Conservation (phyloP, 257 asterid species). For the Lavandula angustifolia region DNA sequence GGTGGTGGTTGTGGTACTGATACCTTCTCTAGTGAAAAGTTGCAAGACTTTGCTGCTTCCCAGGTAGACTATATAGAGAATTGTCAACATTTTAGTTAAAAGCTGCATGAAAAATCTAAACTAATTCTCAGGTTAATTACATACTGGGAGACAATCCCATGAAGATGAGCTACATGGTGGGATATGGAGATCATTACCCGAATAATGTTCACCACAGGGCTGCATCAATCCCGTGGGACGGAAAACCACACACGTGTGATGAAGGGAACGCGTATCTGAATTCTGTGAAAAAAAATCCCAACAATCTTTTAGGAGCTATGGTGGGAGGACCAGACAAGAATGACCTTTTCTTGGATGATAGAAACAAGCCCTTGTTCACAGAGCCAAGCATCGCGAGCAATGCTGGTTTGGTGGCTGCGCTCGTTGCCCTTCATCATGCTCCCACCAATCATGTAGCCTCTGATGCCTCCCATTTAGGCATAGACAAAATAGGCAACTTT, state of each 20-base stretch:
- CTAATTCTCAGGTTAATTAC: constrained; percentile 47
- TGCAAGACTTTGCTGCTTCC: constrained; percentile 47
- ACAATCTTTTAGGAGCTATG: constrained; percentile 52
- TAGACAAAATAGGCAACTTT: constrained; percentile 52
- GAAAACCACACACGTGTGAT: constrained; percentile 34
- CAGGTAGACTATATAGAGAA: constrained; percentile 38
- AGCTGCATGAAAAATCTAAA: neutral
- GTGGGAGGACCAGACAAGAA: constrained; percentile 57
- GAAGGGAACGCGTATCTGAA: constrained; percentile 48
- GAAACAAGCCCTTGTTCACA: constrained; percentile 46
- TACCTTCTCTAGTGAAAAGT: constrained; percentile 33
- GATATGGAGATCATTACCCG: constrained; percentile 49
- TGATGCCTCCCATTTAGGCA: constrained; percentile 41
- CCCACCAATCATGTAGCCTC: constrained; percentile 26
- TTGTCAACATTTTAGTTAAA: too few species aligned
- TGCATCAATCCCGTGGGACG: constrained; percentile 60
- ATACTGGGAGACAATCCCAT: constrained; percentile 64
- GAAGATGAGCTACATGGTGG: constrained; percentile 61
- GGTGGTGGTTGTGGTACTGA: constrained; percentile 37
- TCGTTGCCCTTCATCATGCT: constrained; percentile 49
- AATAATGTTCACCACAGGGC: constrained; percentile 55
- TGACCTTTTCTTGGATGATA: constrained; percentile 42
- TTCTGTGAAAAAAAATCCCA: constrained; percentile 41
- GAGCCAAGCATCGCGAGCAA: constrained; percentile 54
- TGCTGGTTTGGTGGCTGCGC: constrained; percentile 64